Conservation (phyloP, 2,329 filamentous ascomycete species). For the Calonectria leucothoes region DNA sequence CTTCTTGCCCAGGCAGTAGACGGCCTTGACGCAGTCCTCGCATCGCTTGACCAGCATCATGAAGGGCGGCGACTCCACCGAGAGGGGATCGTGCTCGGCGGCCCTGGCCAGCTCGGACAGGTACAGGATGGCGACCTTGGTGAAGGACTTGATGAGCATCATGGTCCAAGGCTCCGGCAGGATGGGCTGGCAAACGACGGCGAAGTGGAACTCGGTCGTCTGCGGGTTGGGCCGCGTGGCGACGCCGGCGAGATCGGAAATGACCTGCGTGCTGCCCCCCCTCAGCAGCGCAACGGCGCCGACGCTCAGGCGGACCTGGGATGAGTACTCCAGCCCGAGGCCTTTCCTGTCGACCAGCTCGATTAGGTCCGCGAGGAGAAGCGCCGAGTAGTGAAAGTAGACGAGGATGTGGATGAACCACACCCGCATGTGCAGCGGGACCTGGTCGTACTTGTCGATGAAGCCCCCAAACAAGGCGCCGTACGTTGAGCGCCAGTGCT, state of each 20-base stretch:
- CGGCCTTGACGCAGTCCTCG: conserved; percentile 61
- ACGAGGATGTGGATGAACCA: conserved; percentile 69
- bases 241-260: conserved; percentile 61
- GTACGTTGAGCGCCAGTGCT: conserved; percentile 65
- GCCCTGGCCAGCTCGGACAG: conserved; percentile 48
- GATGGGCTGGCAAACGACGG: conserved; percentile 64
- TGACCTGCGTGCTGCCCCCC: conserved; percentile 54
- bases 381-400: conserved; percentile 67
- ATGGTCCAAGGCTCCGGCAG: conserved; percentile 71
- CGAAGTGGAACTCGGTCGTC: conserved; percentile 51
- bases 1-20: conserved; percentile 67
- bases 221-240: conserved; percentile 49
- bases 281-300: conserved; percentile 55
- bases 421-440: conserved; percentile 65
- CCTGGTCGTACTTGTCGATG: conserved; percentile 58
- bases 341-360: conserved; percentile 58
- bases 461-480: conserved; percentile 63
- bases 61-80: conserved; percentile 32
- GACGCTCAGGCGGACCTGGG: conserved; percentile 38
- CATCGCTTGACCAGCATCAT: conserved; percentile 50
- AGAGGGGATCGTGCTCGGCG: conserved; percentile 37
- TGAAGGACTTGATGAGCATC: conserved; percentile 64
- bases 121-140: conserved; percentile 54
- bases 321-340: conserved; percentile 41
- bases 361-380: conserved; percentile 66